Evolutionary conservation across 257 asterid species (phyloP), one percentile per base, ranked within the genome.

Genomic region (Cordia subcordata): DNA sequence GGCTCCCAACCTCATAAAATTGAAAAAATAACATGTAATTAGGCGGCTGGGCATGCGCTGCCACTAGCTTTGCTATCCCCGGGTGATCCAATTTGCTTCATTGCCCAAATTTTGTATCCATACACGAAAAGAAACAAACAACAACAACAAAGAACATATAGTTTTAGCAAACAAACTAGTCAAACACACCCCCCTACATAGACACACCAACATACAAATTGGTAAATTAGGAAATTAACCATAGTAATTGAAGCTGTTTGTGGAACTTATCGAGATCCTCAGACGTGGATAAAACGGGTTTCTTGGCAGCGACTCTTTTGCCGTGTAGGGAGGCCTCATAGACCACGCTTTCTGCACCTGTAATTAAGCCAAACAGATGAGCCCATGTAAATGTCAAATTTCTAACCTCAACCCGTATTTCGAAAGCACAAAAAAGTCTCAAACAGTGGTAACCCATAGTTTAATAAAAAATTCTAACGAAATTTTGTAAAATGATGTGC

Each of bases 281-380:
- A 23, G 94, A 80, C 68, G 96, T 87, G 16, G 98, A 87, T 55
- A 91, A 65, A 72, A 80, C 68, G 0, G 95, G 98, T 79, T 87
- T 91, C 69, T 83, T 92, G 4, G 68, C 90, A 15, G 96, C 99
- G 66, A 86, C 94, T 70, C 62, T 92, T 63, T 69, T 74, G 37
- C 87, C 96, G 32, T 79, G 78, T 46, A 92, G 84, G 57, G 73
- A 51, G 40, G 81, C 96, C 68, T 81, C 86, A 49, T 81, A 86
- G 49, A 88, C 96, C 72, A 85, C 91, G 72, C 97, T 92, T 76
- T 88, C 96, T 53, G 91, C 87, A 22, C 96, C 96, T 88, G 85
- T 17, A 76, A 65, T 2, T 16, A 49, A 55, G 20, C 3, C 35
- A 27, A 27, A 27, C 35, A 27, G 35, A 27, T 27, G 35, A 6